Percentiles rank a stretch among this genome's conserved stretches.
These are phyloP conservation scores for button mushroom (Agaricus bisporus) DNA, from an alignment of 768 basidiomycete genomes.

Conservation along the genomic window DNA sequence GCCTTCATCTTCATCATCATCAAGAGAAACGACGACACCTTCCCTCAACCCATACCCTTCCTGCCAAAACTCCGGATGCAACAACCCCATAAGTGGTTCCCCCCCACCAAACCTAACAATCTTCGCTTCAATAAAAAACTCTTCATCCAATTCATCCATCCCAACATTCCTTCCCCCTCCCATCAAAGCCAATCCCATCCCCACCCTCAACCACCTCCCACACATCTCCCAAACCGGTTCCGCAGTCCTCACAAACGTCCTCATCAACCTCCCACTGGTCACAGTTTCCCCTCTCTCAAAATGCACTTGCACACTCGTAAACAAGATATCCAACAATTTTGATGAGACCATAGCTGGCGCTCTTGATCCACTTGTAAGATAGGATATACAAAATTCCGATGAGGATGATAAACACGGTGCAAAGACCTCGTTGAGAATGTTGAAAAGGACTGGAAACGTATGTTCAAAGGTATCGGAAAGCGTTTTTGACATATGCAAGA, in stretches of 20 bases:
- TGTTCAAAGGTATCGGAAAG: slow-evolving; percentile 49
- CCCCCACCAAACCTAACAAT: slow-evolving; percentile 40
- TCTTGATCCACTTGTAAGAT: slow-evolving; percentile 16
- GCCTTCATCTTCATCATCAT: slow-evolving; percentile 15
- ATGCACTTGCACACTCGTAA: slow-evolving; percentile 51
- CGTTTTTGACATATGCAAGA: slow-evolving; percentile 58
- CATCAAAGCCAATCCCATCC: slow-evolving; percentile 47
- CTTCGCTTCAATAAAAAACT: slow-evolving; percentile 78
- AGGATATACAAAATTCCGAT: slow-evolving; percentile 16
- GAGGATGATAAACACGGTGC: slow-evolving; percentile 19
- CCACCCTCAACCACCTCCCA: slow-evolving; percentile 64
- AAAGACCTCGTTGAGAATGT: slow-evolving; percentile 36
- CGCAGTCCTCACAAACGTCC: slow-evolving; percentile 53
- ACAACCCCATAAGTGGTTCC: slow-evolving; percentile 39
- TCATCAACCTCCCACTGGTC: slow-evolving; percentile 51
- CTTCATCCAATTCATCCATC: slow-evolving; percentile 49
- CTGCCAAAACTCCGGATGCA: slow-evolving; percentile 77
- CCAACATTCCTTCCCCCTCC: slow-evolving; percentile 12
- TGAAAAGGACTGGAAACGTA: slow-evolving; percentile 52
- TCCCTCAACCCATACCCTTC: slow-evolving; percentile 61
- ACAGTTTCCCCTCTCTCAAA: slow-evolving; percentile 50
- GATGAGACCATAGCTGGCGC: slow-evolving; percentile 51
- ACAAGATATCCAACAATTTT: slow-evolving; percentile 56
- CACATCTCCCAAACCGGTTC: slow-evolving; percentile 76
- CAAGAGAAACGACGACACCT: slow-evolving; percentile 25